Evolutionary conservation across 2,329 filamentous ascomycete species (phyloP).

Genomic region (Diplodia seriata): DNA sequence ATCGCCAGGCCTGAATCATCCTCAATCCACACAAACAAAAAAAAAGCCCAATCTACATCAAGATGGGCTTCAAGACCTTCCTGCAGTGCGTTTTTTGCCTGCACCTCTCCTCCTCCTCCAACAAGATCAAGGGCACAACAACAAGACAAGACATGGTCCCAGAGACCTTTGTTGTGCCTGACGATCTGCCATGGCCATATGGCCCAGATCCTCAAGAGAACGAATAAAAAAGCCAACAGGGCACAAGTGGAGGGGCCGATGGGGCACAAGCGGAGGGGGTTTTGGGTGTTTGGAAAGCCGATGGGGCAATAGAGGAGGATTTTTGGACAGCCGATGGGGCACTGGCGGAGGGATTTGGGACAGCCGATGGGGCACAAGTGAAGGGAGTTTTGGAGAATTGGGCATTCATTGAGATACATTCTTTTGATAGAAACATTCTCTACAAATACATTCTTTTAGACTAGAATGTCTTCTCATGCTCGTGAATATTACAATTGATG

Average conservation of each 20-base stretch:
- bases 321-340: no score
- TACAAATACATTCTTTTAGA: background rate
- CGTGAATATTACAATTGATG: no score
- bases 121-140: background rate
- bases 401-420: background rate
- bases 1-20: no score
- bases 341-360: no score
- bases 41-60: background rate
- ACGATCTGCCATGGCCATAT: background rate
- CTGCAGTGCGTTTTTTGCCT: background rate
- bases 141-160: background rate
- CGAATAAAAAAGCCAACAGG: background rate
- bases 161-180: background rate
- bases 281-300: background rate
- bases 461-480: no score
- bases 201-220: background rate
- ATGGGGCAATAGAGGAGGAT: background rate
- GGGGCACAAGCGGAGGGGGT: background rate
- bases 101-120: background rate
- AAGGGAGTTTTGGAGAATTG: background rate
- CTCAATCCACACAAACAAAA: no score
- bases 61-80: background rate
- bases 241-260: background rate
- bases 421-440: background rate
- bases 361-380: background rate